A percentile compares a stretch with the other conserved stretches of the same genome.
phyloP scores from a whole-genome alignment of 202 grass and related monocot species.

The Schoenoplectus tabernaemontani region DNA sequence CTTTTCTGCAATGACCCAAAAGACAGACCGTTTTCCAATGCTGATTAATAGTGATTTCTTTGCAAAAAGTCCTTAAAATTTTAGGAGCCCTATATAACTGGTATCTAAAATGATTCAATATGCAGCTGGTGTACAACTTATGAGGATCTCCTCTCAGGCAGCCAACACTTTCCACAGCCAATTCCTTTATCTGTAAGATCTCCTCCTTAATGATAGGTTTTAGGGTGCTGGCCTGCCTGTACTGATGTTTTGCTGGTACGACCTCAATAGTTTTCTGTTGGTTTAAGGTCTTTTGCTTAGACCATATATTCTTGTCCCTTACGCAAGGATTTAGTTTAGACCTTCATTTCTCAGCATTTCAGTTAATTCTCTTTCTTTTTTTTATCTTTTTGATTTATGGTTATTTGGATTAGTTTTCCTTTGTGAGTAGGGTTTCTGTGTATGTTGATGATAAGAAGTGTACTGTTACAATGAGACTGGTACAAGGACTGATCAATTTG shows the following conservation, averaged over 20 bases:
- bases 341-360: background rate
- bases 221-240: background rate
- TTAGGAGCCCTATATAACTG: background rate
- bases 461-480: background rate
- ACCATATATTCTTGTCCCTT: background rate
- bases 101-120: background rate
- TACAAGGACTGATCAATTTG: background rate
- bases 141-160: constrained; percentile 71
- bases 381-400: background rate
- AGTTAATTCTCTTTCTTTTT: background rate
- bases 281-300: background rate
- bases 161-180: constrained; percentile 46
- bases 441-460: background rate
- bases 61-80: background rate
- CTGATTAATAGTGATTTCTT: background rate
- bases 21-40: background rate
- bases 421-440: background rate
- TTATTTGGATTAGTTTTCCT: background rate
- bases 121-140: constrained; percentile 81
- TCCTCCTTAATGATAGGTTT: background rate
- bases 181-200: constrained; percentile 74
- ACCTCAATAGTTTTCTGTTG: background rate
- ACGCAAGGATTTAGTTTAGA: background rate
- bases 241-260: background rate
- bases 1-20: background rate